Base-by-base conservation (phyloP, 345 rosid genomes). In the Microcos paniculata region DNA sequence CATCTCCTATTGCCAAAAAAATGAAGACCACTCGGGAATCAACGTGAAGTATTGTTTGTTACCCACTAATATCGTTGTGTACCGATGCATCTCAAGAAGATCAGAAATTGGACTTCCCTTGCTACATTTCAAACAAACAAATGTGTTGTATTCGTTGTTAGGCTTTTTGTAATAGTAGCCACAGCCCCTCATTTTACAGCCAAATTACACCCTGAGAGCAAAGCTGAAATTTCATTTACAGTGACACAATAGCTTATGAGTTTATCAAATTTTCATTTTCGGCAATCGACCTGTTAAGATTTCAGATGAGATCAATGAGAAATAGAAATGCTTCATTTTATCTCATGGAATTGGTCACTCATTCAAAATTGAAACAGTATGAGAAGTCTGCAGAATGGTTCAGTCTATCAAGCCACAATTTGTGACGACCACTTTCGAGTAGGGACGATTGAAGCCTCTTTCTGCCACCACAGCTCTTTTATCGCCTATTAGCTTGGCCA, bases 401-500 rank as follows among this genome's bases (percentile, higher is more conserved):
- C 79, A 90, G 56, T 84, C 82, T 74, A 89, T 58, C 72, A 92
- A 62, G 73, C 97, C 98, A 76, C 98, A 90, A 59, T 92, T 88
- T 61, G 91, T 88, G 78, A 93, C 79, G 2, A 86, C 56, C 35
- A 93, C 97, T 80, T 90, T 93, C 1, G 95, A 83, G 84, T 92
- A 95, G 35, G 98, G 98, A 58, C 96, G 87, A 76, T 92, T 92
- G 81, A 94, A 94, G 57, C 97, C 97, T 78, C 94, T 90, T 76
- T 90, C 98, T 40, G 97, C 97, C 4, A 92, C 98, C 18, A 88
- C 93, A 14, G 97, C 97, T 78, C 98, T 88, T 81, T 91, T 91
- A 73, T 92, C 98, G 51, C 98, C 97, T 33, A 92, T 82, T 73
- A 91, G 86, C 80, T 92, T 89, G 40, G 98, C 97, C 72, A 90